Evolutionary conservation across 169 alveolate genomes (phyloP).

Genomic region (Plasmodium malariae): DNA sequence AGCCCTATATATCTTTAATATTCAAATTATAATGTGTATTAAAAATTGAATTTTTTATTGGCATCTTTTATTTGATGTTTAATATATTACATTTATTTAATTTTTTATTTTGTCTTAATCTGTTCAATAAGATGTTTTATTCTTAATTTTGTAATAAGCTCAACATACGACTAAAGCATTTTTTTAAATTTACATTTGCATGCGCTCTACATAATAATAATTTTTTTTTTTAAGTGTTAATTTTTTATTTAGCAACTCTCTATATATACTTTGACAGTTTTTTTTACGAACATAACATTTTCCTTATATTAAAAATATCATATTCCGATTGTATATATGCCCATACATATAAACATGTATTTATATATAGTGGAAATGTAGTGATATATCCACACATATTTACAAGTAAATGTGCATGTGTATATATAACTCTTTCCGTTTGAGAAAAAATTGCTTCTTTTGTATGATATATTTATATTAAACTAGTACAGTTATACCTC

Average conservation of each 20-base stretch:
- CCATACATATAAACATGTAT: no score
- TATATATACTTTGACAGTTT: neutral
- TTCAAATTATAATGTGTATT: no score
- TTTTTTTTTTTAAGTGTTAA: conserved; percentile 1
- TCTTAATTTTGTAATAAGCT: neutral
- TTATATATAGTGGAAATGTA: no score
- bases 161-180: neutral
- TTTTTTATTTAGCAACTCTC: neutral
- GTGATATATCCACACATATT: no score
- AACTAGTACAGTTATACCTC: neutral
- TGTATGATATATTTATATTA: neutral
- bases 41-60: no score
- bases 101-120: neutral
- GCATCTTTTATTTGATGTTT: neutral
- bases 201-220: conserved; percentile 5
- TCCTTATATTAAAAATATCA: no score
- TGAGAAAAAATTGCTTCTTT: neutral
- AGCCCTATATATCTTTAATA: no score
- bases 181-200: conserved; percentile 14
- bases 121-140: neutral
- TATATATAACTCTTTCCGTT: neutral
- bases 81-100: no score
- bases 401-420: neutral
- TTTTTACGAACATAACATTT: neutral
- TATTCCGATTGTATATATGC: neutral